A percentile compares a stretch with the other conserved stretches of the same genome.
These are phyloP conservation scores for Cryphonectria carpinicola DNA, from an alignment of 2,329 filamentous ascomycete genomes.

Conservation along the genomic window DNA sequence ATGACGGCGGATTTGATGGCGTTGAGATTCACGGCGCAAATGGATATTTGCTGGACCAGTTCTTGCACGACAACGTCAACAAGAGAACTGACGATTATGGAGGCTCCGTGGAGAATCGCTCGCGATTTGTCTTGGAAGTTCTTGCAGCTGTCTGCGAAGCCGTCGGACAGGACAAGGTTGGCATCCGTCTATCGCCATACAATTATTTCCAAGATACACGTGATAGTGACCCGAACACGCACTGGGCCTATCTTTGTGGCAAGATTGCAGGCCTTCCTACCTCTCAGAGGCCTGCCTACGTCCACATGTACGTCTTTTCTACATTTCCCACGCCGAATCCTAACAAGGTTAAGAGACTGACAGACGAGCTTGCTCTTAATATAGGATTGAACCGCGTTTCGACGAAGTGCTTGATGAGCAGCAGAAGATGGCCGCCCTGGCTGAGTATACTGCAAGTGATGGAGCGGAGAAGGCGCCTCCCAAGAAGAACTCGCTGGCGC, in stretches of 20 bases:
- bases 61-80: conserved; percentile 57
- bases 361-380: neutral
- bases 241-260: conserved; percentile 43
- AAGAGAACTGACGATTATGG: conserved; percentile 56
- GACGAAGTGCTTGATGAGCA: conserved; percentile 50
- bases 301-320: conserved; percentile 46
- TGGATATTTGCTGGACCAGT: conserved; percentile 66
- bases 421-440: conserved; percentile 46
- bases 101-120: conserved; percentile 56
- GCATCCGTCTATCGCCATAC: conserved; percentile 61
- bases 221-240: conserved; percentile 38
- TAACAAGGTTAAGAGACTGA: neutral
- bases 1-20: conserved; percentile 68
- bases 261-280: conserved; percentile 40
- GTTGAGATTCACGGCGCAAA: conserved; percentile 66
- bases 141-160: conserved; percentile 43
- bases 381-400: conserved; percentile 50
- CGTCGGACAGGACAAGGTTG: conserved; percentile 55
- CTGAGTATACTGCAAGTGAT: conserved; percentile 35
- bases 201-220: conserved; percentile 38
- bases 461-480: conserved; percentile 2
- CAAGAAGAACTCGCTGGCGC: conserved; percentile 39
- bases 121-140: conserved; percentile 56
- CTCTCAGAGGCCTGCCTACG: conserved; percentile 44
- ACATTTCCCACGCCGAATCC: neutral